These are phyloP conservation scores for Akebia trifoliata DNA, from an alignment of 164 flowering plant species.

Conservation along the genomic window DNA sequence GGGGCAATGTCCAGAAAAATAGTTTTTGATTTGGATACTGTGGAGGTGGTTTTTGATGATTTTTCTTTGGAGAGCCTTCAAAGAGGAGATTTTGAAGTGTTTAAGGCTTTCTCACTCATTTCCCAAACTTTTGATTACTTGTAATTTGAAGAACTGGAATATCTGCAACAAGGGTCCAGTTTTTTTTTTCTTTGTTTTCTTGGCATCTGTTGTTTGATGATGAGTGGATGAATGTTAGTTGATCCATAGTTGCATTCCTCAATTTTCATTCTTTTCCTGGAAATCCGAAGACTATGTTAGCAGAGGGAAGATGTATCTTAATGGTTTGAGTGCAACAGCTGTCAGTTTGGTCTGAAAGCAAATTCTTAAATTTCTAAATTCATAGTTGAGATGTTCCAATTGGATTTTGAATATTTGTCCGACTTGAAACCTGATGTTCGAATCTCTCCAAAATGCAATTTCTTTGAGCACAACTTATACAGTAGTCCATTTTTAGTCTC, in stretches of 20 bases:
- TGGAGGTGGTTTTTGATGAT: slow-evolving; percentile 1
- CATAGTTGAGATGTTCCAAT: too few relatives aligned
- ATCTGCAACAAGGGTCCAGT: slow-evolving; percentile 5
- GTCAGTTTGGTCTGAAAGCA: too few relatives aligned
- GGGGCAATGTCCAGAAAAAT: too few relatives aligned
- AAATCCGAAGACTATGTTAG: too few relatives aligned
- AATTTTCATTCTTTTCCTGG: too few relatives aligned
- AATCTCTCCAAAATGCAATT: slow-evolving; percentile 40
- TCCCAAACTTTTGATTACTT: background rate
- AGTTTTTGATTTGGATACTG: too few relatives aligned
- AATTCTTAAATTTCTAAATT: too few relatives aligned
- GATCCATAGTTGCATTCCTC: background rate
- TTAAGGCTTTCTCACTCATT: background rate
- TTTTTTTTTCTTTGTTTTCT: too few relatives aligned
- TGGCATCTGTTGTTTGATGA: too few relatives aligned
- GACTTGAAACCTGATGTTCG: slow-evolving; percentile 39
- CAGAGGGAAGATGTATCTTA: too few relatives aligned
- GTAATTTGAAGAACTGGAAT: background rate
- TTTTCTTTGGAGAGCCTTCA: background rate
- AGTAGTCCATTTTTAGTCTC: too few relatives aligned
- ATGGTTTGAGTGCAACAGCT: too few relatives aligned
- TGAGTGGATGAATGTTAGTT: background rate
- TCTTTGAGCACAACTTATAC: slow-evolving; percentile 40
- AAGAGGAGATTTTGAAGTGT: background rate
- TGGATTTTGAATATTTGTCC: slow-evolving; percentile 5